These are phyloP conservation scores for Sporothrix globosa DNA, from an alignment of 2,329 filamentous ascomycete species.

Conservation along the genomic window DNA sequence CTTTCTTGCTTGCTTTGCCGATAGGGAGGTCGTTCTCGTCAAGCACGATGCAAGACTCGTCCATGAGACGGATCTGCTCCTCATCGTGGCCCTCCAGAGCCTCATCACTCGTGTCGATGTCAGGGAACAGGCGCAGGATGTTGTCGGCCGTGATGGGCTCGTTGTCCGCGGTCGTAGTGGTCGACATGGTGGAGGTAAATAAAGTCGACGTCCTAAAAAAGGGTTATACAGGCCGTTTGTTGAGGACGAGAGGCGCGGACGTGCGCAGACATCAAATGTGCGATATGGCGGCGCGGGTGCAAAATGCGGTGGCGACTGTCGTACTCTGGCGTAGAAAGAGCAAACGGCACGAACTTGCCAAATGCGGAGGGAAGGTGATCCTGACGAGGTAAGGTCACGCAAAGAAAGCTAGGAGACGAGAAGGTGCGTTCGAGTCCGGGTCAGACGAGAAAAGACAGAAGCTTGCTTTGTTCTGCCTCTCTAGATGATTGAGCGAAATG, in stretches of 20 bases:
- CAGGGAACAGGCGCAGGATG: constrained; percentile 85
- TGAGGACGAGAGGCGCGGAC: constrained; percentile 15
- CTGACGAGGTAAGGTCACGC: not conserved
- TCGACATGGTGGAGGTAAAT: constrained; percentile 33
- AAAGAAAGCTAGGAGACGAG: not conserved
- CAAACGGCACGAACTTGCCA: constrained; percentile 20
- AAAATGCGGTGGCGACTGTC: constrained; percentile 18
- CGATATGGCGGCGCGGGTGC: constrained; percentile 15
- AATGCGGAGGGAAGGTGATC: not conserved
- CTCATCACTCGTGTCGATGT: constrained; percentile 70
- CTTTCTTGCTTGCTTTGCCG: constrained; percentile 96
- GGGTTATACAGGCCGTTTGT: not conserved
- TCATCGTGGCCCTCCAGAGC: constrained; percentile 91
- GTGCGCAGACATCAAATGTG: not conserved
- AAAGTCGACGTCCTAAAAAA: not conserved
- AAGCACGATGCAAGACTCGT: constrained; percentile 96
- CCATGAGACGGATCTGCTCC: constrained; percentile 97
- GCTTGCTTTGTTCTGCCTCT: not conserved
- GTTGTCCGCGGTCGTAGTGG: constrained; percentile 42
- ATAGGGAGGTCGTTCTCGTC: constrained; percentile 92
- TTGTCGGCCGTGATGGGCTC: constrained; percentile 79
- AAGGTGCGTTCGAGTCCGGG: not conserved
- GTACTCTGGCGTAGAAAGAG: constrained; percentile 28
- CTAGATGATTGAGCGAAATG: not conserved
- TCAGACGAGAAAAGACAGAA: not conserved